Base-by-base conservation (phyloP, 169 alveolate genomes). In the Cryptosporidium xiaoi region DNA sequence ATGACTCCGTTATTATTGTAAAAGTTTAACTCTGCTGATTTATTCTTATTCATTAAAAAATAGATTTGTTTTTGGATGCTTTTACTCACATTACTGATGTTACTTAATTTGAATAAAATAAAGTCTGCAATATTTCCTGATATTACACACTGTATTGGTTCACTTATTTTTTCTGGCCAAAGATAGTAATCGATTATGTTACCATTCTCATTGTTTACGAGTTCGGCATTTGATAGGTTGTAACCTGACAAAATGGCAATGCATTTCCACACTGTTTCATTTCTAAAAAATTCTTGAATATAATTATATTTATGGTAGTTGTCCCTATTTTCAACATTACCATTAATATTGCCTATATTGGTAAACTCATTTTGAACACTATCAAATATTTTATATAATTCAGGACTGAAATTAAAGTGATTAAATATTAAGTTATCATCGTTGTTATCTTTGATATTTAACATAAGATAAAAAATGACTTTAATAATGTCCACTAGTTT, bases 161-260 rank as follows among this genome's bases (percentile, higher is more conserved):
- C 87, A 34, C 50, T 46, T 6, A 60, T 62, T 20, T 77, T 77
- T 31, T 77, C 87, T 77, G 87, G 87, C 87, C 87, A 77, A 27
- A 60, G 64, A 58, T 60, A 77, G 31, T 77, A 40, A 7, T 77
- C 87, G 10, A 77, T 18, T 12, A 60, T 44, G 6, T 66, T 62
- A 29, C 66, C 60, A 1, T 51, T 40, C 7, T 77, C 87, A 77
- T 71, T 56, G 1, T 40, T 40, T 20, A 46, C 24, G 16, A 77
- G 15, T 24, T 77, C 87, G 13, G 87, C 87, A 60, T 62, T 60
- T 12, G 87, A 77, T 7, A 77, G 71, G 40, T 77, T 77, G 44
- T 77, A 77, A 1, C 87, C 87, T 46, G 87, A 77, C 13, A 77
- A 51, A 13, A 18, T 77, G 31, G 87, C 87, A 10, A 77, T 58